Evolutionary conservation across 345 rosid genomes (phyloP).

Genomic region (Salix caprea): DNA sequence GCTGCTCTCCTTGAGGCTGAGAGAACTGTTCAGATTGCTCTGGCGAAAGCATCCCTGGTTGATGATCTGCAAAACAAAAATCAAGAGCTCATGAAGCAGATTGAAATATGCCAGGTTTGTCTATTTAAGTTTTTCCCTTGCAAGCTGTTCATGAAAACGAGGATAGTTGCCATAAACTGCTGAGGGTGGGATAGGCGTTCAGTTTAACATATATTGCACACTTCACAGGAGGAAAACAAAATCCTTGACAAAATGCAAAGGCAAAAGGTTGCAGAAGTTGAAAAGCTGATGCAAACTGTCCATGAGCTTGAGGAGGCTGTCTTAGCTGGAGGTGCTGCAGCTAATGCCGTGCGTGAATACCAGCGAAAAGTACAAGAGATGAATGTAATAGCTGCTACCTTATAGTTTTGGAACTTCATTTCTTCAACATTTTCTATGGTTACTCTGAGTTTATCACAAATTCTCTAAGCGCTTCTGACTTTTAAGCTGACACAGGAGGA

Average conservation of each 20-base stretch:
- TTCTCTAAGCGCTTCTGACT: conserved; percentile 19
- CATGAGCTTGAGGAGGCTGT: conserved; percentile 53
- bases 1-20: conserved; percentile 52
- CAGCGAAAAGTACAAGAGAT: conserved; percentile 47
- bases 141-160: neutral
- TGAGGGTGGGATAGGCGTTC: neutral
- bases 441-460: neutral
- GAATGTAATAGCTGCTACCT: conserved; percentile 28
- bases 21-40: conserved; percentile 45
- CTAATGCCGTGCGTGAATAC: conserved; percentile 49
- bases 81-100: conserved; percentile 51
- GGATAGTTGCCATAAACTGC: neutral
- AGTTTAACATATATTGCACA: neutral
- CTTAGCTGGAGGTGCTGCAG: conserved; percentile 52
- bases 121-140: neutral
- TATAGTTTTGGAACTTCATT: conserved; percentile 4
- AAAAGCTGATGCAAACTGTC: conserved; percentile 50
- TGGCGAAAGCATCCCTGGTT: conserved; percentile 48
- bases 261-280: conserved; percentile 54
- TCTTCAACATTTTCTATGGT: neutral
- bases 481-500: conserved; percentile 35
- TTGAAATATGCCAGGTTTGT: conserved; percentile 49
- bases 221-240: conserved; percentile 44
- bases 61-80: conserved; percentile 54
- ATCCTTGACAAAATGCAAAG: conserved; percentile 48